Evolutionary conservation across 108 stramenopile genomes (phyloP).

Genomic region (Cyclotella sp.): DNA sequence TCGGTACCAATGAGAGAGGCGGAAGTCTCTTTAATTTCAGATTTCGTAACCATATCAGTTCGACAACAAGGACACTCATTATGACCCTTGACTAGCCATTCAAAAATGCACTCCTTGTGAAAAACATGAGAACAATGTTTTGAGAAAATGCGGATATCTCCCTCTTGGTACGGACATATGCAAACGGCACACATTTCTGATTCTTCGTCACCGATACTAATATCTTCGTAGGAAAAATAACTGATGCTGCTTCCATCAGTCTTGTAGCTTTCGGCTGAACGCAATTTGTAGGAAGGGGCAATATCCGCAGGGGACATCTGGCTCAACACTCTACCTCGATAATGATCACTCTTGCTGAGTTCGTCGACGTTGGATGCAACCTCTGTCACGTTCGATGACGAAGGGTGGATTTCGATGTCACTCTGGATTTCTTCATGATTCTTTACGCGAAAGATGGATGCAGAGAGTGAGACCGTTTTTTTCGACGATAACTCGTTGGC

Average conservation of each 20-base stretch:
- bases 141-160: constrained; percentile 40
- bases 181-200: constrained; percentile 52
- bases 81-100: constrained; percentile 49
- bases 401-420: constrained; percentile 16
- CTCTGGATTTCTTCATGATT: not conserved
- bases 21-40: constrained; percentile 47
- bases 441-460: constrained; percentile 28
- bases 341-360: not conserved
- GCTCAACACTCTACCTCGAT: not conserved
- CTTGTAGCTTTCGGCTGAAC: constrained; percentile 20
- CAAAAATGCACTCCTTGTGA: constrained; percentile 54
- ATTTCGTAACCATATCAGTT: constrained; percentile 46
- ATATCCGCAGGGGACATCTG: not conserved
- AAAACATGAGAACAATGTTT: constrained; percentile 49
- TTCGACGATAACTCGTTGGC: constrained; percentile 7
- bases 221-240: constrained; percentile 45
- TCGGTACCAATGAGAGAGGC: constrained; percentile 47
- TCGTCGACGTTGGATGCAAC: constrained; percentile 44
- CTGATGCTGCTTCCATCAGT: constrained; percentile 40
- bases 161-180: constrained; percentile 40
- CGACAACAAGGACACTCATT: constrained; percentile 53
- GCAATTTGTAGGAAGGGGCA: constrained; percentile 16
- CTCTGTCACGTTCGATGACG: constrained; percentile 33
- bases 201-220: constrained; percentile 42
- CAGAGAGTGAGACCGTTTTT: not conserved